phyloP scores from a whole-genome alignment of 2,329 filamentous ascomycete genomes.

The Periconia digitata region DNA sequence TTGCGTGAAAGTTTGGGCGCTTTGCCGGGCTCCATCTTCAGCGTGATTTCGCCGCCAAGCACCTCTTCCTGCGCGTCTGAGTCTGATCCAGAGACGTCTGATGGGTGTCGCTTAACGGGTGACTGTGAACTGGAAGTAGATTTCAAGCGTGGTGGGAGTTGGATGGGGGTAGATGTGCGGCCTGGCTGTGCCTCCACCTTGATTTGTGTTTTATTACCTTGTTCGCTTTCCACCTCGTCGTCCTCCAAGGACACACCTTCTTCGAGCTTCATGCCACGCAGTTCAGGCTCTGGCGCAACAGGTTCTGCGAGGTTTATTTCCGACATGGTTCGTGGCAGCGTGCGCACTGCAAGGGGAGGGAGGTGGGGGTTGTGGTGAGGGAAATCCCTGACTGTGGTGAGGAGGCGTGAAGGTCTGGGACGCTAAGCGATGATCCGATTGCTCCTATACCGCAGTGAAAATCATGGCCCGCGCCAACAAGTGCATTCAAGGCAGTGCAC shows the following conservation, averaged over 20 bases:
- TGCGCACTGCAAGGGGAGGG: slow-evolving; percentile 17
- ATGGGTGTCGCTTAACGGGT: slow-evolving; percentile 32
- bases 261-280: slow-evolving; percentile 50
- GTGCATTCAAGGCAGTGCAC: slow-evolving; percentile 12
- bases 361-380: slow-evolving; percentile 17
- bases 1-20: slow-evolving; percentile 74
- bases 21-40: slow-evolving; percentile 66
- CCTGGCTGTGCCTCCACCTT: slow-evolving; percentile 28
- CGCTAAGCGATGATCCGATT: slow-evolving; percentile 35
- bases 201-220: slow-evolving; percentile 19
- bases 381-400: too few relatives aligned
- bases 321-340: slow-evolving; percentile 37
- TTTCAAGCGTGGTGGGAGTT: slow-evolving; percentile 30
- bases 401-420: slow-evolving; percentile 26
- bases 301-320: slow-evolving; percentile 37
- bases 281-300: slow-evolving; percentile 45
- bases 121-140: slow-evolving; percentile 35
- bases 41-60: slow-evolving; percentile 61
- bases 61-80: slow-evolving; percentile 54
- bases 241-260: slow-evolving; percentile 33
- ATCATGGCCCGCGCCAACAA: slow-evolving; percentile 27
- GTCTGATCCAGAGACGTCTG: slow-evolving; percentile 39
- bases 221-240: slow-evolving; percentile 17
- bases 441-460: slow-evolving; percentile 19
- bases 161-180: slow-evolving; percentile 30